phyloP scores from a whole-genome alignment of 108 stramenopile genomes.

The Cylindrotheca closterium region DNA sequence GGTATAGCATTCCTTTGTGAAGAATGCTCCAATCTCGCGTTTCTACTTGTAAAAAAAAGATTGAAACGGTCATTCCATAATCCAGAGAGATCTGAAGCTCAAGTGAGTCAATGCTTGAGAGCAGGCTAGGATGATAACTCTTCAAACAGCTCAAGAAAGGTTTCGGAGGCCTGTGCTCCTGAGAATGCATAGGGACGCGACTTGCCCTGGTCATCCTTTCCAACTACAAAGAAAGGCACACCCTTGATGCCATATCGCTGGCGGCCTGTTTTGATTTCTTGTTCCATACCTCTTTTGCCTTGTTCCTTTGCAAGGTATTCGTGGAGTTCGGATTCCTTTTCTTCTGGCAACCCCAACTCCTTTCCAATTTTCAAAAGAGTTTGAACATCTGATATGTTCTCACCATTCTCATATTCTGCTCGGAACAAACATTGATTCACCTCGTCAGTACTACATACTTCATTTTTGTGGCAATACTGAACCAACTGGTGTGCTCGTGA shows the following conservation, averaged over 20 bases:
- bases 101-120: no score
- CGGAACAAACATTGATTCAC: slow-evolving; percentile 61
- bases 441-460: slow-evolving; percentile 38
- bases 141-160: slow-evolving; percentile 57
- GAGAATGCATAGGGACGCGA: slow-evolving; percentile 57
- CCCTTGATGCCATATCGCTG: slow-evolving; percentile 50
- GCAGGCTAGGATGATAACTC: slow-evolving; percentile 33
- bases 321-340: slow-evolving; percentile 39
- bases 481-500: slow-evolving; percentile 67
- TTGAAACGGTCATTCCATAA: background rate
- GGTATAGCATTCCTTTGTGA: no score
- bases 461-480: slow-evolving; percentile 49
- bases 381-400: slow-evolving; percentile 57
- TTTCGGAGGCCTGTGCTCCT: slow-evolving; percentile 56
- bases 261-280: slow-evolving; percentile 55
- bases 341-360: slow-evolving; percentile 24
- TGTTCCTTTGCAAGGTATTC: slow-evolving; percentile 36
- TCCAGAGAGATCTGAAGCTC: no score
- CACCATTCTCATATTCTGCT: slow-evolving; percentile 65
- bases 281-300: slow-evolving; percentile 38
- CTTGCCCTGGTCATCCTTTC: background rate
- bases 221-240: slow-evolving; percentile 65
- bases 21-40: no score
- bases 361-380: slow-evolving; percentile 37
- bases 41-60: no score